phyloP scores from a whole-genome alignment of 2,329 filamentous ascomycete species.

The Tolypocladium album region DNA sequence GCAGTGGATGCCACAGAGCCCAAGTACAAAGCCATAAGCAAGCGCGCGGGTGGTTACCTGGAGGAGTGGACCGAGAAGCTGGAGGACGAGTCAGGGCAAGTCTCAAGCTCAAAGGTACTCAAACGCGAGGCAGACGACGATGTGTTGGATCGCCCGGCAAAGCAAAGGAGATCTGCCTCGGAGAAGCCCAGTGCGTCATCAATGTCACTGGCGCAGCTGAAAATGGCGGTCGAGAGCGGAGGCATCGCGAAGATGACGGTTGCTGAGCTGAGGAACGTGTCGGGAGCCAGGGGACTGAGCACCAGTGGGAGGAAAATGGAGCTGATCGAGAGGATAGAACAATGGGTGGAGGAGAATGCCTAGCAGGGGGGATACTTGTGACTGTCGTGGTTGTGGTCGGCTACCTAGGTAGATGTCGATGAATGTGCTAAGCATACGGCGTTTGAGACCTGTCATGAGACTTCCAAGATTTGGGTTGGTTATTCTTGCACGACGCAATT shows the following conservation, averaged over 20 bases:
- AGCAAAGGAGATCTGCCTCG: slow-evolving; percentile 29
- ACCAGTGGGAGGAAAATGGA: slow-evolving; percentile 42
- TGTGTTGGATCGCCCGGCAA: slow-evolving; percentile 28
- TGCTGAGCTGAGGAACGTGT: slow-evolving; percentile 37
- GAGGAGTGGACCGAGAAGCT: slow-evolving; percentile 65
- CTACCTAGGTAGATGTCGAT: too few species aligned
- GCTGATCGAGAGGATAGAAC: slow-evolving; percentile 42
- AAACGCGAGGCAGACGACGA: slow-evolving; percentile 43
- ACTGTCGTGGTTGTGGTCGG: background rate
- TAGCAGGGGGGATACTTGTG: background rate
- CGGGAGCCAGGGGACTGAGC: slow-evolving; percentile 35
- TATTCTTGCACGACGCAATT: background rate
- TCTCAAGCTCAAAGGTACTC: slow-evolving; percentile 27
- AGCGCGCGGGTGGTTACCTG: slow-evolving; percentile 71
- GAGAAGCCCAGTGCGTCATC: slow-evolving; percentile 21
- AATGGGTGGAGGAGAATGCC: slow-evolving; percentile 41
- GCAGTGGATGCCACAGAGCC: slow-evolving; percentile 70
- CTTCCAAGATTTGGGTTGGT: too few species aligned
- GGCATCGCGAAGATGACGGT: slow-evolving; percentile 44
- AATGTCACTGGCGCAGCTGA: slow-evolving; percentile 36
- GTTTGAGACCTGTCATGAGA: background rate
- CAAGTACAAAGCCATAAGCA: slow-evolving; percentile 79
- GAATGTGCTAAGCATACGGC: background rate
- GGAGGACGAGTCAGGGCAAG: slow-evolving; percentile 37
- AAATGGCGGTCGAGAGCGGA: slow-evolving; percentile 30